These are phyloP conservation scores for Colletotrichum noveboracense DNA, from an alignment of 2,329 filamentous ascomycete species.

Conservation along the genomic window DNA sequence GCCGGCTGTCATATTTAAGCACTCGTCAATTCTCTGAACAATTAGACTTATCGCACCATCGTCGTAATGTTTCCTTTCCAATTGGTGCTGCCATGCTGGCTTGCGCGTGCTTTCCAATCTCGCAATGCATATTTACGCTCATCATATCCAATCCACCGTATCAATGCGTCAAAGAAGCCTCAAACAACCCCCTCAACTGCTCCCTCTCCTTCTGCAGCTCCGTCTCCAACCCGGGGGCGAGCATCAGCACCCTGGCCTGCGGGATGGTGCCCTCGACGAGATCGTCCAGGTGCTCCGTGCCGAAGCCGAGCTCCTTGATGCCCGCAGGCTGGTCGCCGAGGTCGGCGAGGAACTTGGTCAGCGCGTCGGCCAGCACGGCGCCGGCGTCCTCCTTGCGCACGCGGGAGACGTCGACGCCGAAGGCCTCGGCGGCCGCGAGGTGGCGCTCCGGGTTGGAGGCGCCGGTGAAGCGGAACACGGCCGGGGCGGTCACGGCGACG, in stretches of 20 bases:
- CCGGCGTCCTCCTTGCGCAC: constrained; percentile 91
- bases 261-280: constrained; percentile 95
- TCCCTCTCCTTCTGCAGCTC: constrained; percentile 75
- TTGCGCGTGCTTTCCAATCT: not conserved
- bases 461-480: constrained; percentile 92
- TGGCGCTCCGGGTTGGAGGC: constrained; percentile 93
- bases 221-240: constrained; percentile 81
- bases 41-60: not conserved
- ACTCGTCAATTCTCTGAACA: not conserved
- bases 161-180: constrained; percentile 55
- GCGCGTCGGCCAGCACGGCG: constrained; percentile 82
- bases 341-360: constrained; percentile 79
- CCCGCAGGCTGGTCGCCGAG: constrained; percentile 92
- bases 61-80: not conserved
- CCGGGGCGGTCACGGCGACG: constrained; percentile 90
- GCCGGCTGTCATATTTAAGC: not conserved
- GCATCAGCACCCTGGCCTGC: constrained; percentile 86
- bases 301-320: constrained; percentile 83
- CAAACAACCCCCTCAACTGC: constrained; percentile 73
- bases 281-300: constrained; percentile 73
- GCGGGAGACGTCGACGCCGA: constrained; percentile 87
- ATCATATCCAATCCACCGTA: not conserved
- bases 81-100: not conserved
- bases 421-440: constrained; percentile 84
- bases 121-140: not conserved